phyloP scores from a whole-genome alignment of 2,329 filamentous ascomycete species.

The Neopestalotiopsis sp. region DNA sequence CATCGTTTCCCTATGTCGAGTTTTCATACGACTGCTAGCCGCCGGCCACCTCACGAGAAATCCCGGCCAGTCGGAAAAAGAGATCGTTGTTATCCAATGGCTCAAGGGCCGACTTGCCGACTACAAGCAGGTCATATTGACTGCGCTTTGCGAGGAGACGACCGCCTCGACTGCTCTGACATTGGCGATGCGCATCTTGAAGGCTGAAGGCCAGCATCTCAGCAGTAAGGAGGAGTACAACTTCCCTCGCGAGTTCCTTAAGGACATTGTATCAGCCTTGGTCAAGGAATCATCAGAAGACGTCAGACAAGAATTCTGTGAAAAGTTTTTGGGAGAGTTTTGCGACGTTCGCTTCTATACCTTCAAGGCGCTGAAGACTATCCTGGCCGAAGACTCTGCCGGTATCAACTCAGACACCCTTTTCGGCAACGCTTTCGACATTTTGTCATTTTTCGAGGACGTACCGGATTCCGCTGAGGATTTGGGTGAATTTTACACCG shows the following conservation, averaged over 20 bases:
- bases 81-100: constrained; percentile 77
- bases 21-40: constrained; percentile 82
- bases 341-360: constrained; percentile 88
- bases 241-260: constrained; percentile 73
- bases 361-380: constrained; percentile 70
- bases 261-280: constrained; percentile 66
- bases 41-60: constrained; percentile 72
- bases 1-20: constrained; percentile 80
- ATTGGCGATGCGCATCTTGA: constrained; percentile 81
- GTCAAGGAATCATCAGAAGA: constrained; percentile 62
- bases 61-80: constrained; percentile 72
- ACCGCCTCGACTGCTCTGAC: constrained; percentile 75
- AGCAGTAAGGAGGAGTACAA: constrained; percentile 66
- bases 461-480: constrained; percentile 71
- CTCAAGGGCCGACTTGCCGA: constrained; percentile 75
- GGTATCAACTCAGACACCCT: constrained; percentile 37
- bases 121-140: constrained; percentile 68
- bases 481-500: constrained; percentile 71
- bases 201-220: constrained; percentile 73
- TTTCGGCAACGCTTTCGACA: constrained; percentile 62
- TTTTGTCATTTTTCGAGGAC: constrained; percentile 71
- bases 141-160: constrained; percentile 65
- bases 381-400: constrained; percentile 34
- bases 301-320: constrained; percentile 73
- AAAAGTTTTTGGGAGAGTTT: constrained; percentile 78